Evolutionary conservation across 2,329 filamentous ascomycete genomes (phyloP), one percentile per base, ranked within the genome.

Genomic region (Fusarium veterinarium): DNA sequence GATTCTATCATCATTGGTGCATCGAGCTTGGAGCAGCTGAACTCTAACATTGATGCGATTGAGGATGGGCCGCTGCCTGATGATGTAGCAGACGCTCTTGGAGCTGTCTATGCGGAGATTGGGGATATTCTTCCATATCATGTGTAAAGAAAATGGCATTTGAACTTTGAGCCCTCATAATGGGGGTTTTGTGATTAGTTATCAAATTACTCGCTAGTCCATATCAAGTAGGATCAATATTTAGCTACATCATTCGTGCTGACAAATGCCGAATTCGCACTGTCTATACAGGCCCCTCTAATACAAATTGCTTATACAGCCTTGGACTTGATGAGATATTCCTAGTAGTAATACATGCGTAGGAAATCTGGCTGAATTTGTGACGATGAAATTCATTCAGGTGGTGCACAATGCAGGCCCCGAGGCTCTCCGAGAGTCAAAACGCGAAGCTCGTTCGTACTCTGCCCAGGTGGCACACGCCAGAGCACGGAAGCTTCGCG

Each of bases 381-480:
- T 7, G 13, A 13, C 6, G 4, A 56, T 56, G 53, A 56, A 56
- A 5, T 56, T 56, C 12, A 56, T 56, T 3, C 38, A 20, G 2
- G 53, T 56, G 28, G 12, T 56, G 4, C 28, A 20, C 2, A 8
- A 56, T 28, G 28, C 53, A 33, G 17, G 7, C 4, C 30, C 53
- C 8, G 53, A 56, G 30, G 38, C 38, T 20, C 38, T 56, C 8
- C 38, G 37, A 20, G 38, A 56, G 20, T 56, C 53, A 23, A 45
- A 56, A 31, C 53, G 53, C 3, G 25, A 56, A 20, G 53, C 53
- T 11, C 37, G 53, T 12, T 56, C 53, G 2, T 56, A 56, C 16
- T 56, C 53, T 25, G 53, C 53, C 5, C 53, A 42, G 12, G 53
- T 56, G 17, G 38, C 53, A 6, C 53, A 56, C 23, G 53, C 53